Evolutionary conservation across 23 red algal genomes (phyloP).

Genomic region (Cyanidium caldarium): DNA sequence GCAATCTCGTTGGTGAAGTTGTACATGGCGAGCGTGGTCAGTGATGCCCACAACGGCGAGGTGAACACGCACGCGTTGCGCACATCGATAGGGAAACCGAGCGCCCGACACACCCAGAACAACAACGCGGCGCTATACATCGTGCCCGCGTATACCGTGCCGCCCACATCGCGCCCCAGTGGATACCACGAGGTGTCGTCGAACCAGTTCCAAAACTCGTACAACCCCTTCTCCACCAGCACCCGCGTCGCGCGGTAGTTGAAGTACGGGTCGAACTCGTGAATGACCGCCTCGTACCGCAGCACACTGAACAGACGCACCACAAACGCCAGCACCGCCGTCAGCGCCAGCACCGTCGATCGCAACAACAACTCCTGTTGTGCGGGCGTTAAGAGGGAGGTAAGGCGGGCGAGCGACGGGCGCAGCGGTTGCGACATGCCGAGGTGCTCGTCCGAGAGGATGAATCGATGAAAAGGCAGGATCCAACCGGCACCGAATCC

Average conservation of each 20-base stretch:
- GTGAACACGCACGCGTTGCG: slow-evolving; percentile 93
- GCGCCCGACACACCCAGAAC: slow-evolving; percentile 43
- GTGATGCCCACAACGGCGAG: slow-evolving; percentile 62
- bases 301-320: slow-evolving; percentile 81
- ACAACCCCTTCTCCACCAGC: slow-evolving; percentile 64
- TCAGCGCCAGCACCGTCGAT: slow-evolving; percentile 27
- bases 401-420: too few relatives aligned
- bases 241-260: slow-evolving; percentile 81
- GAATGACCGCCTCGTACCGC: slow-evolving; percentile 93
- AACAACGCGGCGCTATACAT: slow-evolving; percentile 92
- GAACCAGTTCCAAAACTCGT: slow-evolving; percentile 99
- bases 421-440: too few relatives aligned
- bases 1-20: slow-evolving; percentile 43
- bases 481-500: too few relatives aligned
- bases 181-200: slow-evolving; percentile 95
- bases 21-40: slow-evolving; percentile 89
- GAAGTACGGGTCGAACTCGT: slow-evolving; percentile 99
- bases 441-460: too few relatives aligned
- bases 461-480: too few relatives aligned
- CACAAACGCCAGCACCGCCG: slow-evolving; percentile 51
- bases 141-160: slow-evolving; percentile 95
- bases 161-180: slow-evolving; percentile 85
- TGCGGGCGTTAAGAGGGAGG: not conserved
- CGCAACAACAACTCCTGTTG: slow-evolving; percentile 54
- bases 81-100: slow-evolving; percentile 77